phyloP scores from a whole-genome alignment of 768 basidiomycete species.

The Porphyrellus cyaneotinctus region DNA sequence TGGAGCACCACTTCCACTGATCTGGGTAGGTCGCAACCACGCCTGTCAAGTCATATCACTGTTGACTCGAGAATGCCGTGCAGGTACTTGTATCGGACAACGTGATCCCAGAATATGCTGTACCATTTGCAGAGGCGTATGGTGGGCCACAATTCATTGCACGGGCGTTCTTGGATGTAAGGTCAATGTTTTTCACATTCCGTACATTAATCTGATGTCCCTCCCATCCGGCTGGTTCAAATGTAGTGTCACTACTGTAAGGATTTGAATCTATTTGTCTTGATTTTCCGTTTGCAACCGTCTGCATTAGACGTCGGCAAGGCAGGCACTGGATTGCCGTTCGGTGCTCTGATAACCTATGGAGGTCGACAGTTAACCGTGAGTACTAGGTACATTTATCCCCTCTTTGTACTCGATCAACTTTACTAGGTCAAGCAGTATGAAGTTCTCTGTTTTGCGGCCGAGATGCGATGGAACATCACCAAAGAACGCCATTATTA shows the following conservation, averaged over 20 bases:
- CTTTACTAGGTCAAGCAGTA: constrained; percentile 22
- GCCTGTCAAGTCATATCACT: too few species aligned
- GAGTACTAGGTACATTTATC: background rate
- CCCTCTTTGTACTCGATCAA: background rate
- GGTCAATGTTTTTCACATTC: background rate
- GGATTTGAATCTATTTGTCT: background rate
- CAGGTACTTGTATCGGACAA: constrained; percentile 28
- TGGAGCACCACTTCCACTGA: constrained; percentile 27
- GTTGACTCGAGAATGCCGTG: background rate
- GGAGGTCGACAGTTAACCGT: constrained; percentile 24
- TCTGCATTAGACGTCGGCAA: constrained; percentile 21
- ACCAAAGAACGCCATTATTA: background rate
- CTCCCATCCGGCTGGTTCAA: background rate
- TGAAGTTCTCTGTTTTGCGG: constrained; percentile 30
- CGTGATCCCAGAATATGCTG: constrained; percentile 26
- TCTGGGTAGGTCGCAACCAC: constrained; percentile 18
- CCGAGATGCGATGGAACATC: constrained; percentile 23
- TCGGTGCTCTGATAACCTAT: constrained; percentile 24
- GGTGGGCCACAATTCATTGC: constrained; percentile 28
- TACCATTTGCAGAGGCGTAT: constrained; percentile 25
- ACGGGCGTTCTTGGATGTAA: constrained; percentile 24
- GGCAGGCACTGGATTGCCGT: constrained; percentile 25
- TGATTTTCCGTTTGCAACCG: background rate
- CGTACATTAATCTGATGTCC: background rate
- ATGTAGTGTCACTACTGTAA: constrained; percentile 26